phyloP scores from a whole-genome alignment of 768 basidiomycete genomes.

The Leccinum rimulosum region DNA sequence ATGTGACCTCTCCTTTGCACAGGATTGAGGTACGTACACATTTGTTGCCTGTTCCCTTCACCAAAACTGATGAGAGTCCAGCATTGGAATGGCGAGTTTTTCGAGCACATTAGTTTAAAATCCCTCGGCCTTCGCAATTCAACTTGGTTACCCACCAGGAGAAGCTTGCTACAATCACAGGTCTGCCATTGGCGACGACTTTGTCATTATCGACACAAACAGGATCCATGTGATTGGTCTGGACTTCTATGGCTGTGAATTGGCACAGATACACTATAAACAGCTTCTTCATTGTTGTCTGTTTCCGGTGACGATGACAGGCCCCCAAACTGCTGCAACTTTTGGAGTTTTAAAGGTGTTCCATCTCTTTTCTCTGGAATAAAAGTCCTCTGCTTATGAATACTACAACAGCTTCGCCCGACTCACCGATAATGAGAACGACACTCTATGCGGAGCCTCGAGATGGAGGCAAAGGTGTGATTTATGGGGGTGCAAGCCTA shows the following conservation, averaged over 20 bases:
- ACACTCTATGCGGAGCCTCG: too few species aligned
- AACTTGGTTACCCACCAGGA: not conserved
- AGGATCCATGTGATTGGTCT: not conserved
- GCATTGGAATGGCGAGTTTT: slow-evolving; percentile 3
- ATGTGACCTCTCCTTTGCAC: not conserved
- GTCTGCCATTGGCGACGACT: not conserved
- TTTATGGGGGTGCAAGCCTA: too few species aligned
- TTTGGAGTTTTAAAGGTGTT: not conserved
- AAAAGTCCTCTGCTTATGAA: not conserved
- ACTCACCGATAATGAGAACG: not conserved
- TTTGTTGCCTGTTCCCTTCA: too few species aligned
- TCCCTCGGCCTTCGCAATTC: not conserved
- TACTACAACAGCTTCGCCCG: not conserved
- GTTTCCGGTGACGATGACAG: not conserved
- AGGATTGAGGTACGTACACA: not conserved
- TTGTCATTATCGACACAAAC: not conserved
- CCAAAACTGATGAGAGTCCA: not conserved
- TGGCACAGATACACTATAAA: not conserved
- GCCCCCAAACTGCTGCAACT: not conserved
- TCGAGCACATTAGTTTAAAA: not conserved
- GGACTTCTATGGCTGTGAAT: slow-evolving; percentile 2
- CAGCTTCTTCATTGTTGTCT: not conserved
- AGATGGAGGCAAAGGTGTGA: too few species aligned
- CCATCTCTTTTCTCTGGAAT: slow-evolving; percentile 1
- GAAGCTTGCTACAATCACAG: not conserved